phyloP scores from a whole-genome alignment of 2,329 filamentous ascomycete species.

The Septoria linicola region DNA sequence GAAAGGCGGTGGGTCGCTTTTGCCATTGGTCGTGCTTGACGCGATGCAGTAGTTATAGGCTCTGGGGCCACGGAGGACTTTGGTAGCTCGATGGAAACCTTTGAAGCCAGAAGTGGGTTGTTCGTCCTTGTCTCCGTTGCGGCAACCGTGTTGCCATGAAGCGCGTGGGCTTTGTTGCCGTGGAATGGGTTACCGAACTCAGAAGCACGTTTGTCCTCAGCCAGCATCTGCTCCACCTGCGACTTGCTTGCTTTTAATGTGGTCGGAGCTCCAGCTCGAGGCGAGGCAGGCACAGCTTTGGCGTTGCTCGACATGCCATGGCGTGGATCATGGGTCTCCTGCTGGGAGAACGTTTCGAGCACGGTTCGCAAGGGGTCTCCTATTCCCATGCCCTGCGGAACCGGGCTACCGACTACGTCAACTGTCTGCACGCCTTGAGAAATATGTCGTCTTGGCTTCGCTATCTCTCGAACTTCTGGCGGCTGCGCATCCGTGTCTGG shows the following conservation, averaged over 20 bases:
- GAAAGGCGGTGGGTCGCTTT: too few species aligned
- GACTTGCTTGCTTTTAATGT: slow-evolving; percentile 12
- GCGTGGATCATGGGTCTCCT: slow-evolving; percentile 1
- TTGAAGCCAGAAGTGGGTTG: too few species aligned
- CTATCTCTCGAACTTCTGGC: slow-evolving; percentile 1
- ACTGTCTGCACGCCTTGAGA: slow-evolving; percentile 32
- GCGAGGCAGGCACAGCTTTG: slow-evolving; percentile 45
- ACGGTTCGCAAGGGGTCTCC: slow-evolving; percentile 24
- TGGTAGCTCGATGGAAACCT: too few species aligned
- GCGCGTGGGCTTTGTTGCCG: neutral
- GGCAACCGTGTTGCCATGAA: too few species aligned
- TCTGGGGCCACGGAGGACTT: too few species aligned
- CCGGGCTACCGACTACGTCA: slow-evolving; percentile 34
- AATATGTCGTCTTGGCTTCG: slow-evolving; percentile 17
- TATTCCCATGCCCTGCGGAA: slow-evolving; percentile 31
- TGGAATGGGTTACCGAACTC: slow-evolving; percentile 7
- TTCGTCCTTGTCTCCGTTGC: too few species aligned
- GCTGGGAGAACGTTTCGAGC: slow-evolving; percentile 31
- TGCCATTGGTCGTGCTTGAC: neutral
- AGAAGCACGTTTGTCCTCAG: slow-evolving; percentile 15
- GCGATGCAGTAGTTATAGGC: too few species aligned
- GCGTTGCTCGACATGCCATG: slow-evolving; percentile 42
- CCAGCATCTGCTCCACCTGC: slow-evolving; percentile 13
- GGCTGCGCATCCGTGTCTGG: neutral
- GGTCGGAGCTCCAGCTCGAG: slow-evolving; percentile 40